phyloP scores from a whole-genome alignment of 2,329 filamentous ascomycete species.

The Lachnellula subtilissima region DNA sequence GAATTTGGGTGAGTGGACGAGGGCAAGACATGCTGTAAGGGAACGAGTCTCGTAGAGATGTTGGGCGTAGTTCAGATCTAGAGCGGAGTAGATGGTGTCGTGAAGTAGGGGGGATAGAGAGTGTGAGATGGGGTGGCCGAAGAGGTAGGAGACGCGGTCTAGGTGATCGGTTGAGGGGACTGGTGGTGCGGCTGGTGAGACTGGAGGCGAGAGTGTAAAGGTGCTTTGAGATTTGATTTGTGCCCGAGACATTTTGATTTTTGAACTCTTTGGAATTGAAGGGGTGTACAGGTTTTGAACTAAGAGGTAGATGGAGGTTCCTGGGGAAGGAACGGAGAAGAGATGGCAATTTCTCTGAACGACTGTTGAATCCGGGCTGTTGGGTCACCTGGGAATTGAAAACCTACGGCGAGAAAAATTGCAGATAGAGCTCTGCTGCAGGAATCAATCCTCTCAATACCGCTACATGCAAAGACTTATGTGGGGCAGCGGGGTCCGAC shows the following conservation, averaged over 20 bases:
- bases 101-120: conserved; percentile 54
- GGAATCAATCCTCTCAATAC: too few relatives aligned
- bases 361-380: too few relatives aligned
- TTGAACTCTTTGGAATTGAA: too few relatives aligned
- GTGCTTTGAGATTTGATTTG: not conserved
- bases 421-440: too few relatives aligned
- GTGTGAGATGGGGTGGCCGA: conserved; percentile 51
- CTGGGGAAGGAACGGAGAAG: too few relatives aligned
- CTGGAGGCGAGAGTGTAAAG: not conserved
- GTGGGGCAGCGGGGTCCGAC: too few relatives aligned
- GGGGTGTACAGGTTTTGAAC: too few relatives aligned
- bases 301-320: too few relatives aligned
- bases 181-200: conserved; percentile 6
- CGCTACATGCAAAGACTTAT: too few relatives aligned
- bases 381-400: too few relatives aligned
- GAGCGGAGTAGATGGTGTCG: conserved; percentile 46
- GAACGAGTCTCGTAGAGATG: conserved; percentile 48
- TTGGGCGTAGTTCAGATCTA: conserved; percentile 48
- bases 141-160: conserved; percentile 41
- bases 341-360: too few relatives aligned
- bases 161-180: conserved; percentile 19
- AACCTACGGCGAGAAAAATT: too few relatives aligned
- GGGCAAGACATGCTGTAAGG: conserved; percentile 43
- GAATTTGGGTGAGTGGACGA: conserved; percentile 54
- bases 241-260: conserved; percentile 8